These are phyloP conservation scores for Cercophora samala DNA, from an alignment of 495 filamentous ascomycete species.

Conservation along the genomic window DNA sequence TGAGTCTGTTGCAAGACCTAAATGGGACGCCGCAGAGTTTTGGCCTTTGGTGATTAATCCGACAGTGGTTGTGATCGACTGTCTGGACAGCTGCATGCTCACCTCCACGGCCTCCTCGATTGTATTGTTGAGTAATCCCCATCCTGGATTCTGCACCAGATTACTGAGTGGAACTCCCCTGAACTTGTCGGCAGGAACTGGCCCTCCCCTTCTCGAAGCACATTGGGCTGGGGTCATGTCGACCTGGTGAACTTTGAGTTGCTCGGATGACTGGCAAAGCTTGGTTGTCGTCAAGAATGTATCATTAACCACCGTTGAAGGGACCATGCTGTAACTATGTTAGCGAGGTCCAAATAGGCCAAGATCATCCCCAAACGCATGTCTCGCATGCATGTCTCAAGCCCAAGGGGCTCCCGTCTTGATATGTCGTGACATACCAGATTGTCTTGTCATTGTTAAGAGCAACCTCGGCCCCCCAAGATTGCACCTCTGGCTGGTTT, in stretches of 20 bases:
- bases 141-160: slow-evolving; percentile 13
- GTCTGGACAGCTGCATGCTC: slow-evolving; percentile 10
- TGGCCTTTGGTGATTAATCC: slow-evolving; percentile 19
- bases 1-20: slow-evolving; percentile 17
- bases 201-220: slow-evolving; percentile 18
- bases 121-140: slow-evolving; percentile 11
- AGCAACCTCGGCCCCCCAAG: slow-evolving; percentile 15
- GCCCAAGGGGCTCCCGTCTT: no score
- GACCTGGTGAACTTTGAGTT: slow-evolving; percentile 10
- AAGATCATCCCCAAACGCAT: background rate
- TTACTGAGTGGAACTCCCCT: background rate
- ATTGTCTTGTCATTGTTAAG: slow-evolving; percentile 8
- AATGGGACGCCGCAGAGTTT: slow-evolving; percentile 17
- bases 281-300: slow-evolving; percentile 13
- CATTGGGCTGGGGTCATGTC: slow-evolving; percentile 12
- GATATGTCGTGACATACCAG: slow-evolving; percentile 2
- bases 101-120: slow-evolving; percentile 11
- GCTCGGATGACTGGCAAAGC: slow-evolving; percentile 12
- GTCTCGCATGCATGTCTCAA: background rate
- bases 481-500: slow-evolving; percentile 14
- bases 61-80: slow-evolving; percentile 8
- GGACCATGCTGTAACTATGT: slow-evolving; percentile 2
- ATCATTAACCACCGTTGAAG: slow-evolving; percentile 17
- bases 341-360: background rate
- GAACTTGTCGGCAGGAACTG: background rate